Conservation (phyloP, 139 green algal species). For the Trebouxia sp. region DNA sequence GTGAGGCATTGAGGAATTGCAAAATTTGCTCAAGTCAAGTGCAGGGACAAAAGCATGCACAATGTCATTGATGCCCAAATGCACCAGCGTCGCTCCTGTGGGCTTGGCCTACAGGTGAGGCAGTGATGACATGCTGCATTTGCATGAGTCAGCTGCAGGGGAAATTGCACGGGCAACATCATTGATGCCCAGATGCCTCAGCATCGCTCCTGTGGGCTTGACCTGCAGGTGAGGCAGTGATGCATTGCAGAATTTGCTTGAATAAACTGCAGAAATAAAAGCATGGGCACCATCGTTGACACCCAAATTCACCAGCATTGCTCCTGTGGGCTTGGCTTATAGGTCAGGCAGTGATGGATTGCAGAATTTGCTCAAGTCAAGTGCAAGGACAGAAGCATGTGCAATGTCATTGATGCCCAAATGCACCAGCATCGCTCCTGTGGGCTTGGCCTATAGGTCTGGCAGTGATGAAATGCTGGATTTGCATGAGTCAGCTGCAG, state of each 20-base stretch:
- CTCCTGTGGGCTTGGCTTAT: too few relatives aligned
- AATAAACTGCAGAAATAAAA: too few relatives aligned
- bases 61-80: too few relatives aligned
- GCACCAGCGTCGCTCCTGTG: too few relatives aligned
- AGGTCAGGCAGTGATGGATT: background rate
- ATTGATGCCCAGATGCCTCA: background rate
- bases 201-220: too few relatives aligned
- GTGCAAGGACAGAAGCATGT: background rate
- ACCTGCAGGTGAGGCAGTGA: background rate
- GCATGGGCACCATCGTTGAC: too few relatives aligned
- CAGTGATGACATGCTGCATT: background rate
- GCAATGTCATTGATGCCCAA: background rate
- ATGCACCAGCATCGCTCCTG: constrained; percentile 42
- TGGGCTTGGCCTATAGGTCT: constrained; percentile 48
- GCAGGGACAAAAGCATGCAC: too few relatives aligned
- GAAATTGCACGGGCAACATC: background rate
- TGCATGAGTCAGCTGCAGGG: background rate
- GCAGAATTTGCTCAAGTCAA: background rate
- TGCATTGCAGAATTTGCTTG: background rate
- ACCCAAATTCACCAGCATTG: too few relatives aligned
- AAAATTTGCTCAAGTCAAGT: background rate
- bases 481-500: background rate
- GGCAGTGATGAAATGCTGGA: background rate
- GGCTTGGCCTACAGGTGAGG: too few relatives aligned
- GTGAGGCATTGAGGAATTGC: background rate